phyloP scores from a whole-genome alignment of 164 flowering plant species.

The Magnolia sinica region DNA sequence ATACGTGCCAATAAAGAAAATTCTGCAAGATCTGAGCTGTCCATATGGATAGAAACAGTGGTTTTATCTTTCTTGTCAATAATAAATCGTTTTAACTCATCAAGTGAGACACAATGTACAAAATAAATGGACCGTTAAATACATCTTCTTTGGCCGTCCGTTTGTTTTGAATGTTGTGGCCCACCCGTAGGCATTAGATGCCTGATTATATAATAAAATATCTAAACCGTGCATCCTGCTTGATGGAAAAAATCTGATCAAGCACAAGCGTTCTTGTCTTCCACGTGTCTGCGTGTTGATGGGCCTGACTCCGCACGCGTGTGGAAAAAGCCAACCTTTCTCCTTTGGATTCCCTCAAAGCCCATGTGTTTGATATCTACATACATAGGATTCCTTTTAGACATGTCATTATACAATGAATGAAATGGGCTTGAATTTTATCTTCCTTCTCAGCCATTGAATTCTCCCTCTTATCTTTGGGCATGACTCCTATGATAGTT shows the following conservation, averaged over 20 bases:
- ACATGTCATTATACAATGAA: background rate
- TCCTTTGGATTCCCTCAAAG: background rate
- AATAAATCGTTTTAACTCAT: too few relatives aligned
- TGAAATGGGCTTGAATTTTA: background rate
- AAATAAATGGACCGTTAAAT: too few relatives aligned
- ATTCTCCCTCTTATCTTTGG: background rate
- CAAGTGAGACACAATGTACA: too few relatives aligned
- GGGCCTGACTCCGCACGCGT: background rate
- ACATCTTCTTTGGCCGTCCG: too few relatives aligned
- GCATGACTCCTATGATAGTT: background rate
- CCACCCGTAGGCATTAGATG: too few relatives aligned
- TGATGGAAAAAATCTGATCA: background rate
- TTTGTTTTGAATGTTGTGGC: too few relatives aligned
- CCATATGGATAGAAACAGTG: too few relatives aligned
- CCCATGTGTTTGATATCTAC: background rate
- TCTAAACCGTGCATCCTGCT: background rate
- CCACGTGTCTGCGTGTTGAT: background rate
- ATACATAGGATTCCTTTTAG: constrained; percentile 6
- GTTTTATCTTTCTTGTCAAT: too few relatives aligned
- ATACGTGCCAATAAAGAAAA: too few relatives aligned
- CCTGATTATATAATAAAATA: too few relatives aligned
- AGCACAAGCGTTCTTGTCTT: background rate
- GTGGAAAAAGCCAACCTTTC: background rate
- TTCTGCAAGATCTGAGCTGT: too few relatives aligned
- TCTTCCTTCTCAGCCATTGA: background rate